Evolutionary conservation across 2,329 filamentous ascomycete species (phyloP), one percentile per base, ranked within the genome.

Genomic region (Lecanoromycetidae sp.): DNA sequence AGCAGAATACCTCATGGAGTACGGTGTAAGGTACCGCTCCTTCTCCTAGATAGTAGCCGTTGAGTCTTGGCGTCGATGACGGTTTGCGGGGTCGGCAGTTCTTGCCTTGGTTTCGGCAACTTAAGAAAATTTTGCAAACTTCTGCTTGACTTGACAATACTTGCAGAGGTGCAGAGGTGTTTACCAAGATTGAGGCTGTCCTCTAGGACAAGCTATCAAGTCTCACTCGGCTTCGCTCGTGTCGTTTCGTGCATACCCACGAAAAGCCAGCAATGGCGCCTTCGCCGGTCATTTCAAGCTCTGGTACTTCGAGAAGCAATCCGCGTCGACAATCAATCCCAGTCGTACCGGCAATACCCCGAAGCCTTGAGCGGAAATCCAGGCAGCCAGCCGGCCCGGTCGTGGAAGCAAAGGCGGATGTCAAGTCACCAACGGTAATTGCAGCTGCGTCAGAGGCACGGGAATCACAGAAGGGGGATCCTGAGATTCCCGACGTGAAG

Each of bases 301-400:
- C 36, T 15, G 26, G 22, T 19, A 29, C 30, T n/a, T 29, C 19
- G 22, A 34, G 32, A 27, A 27, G 22, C 19, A 40, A 44, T 15
- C 41, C 34, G 36, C 39, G 30, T 33, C 41, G 32, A 17, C 36
- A 38, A 27, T 46, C 33, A 8, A 26, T 32, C 5, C 45, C 41
- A 10, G 49, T 52, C 26, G 39, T 49, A n/a, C 50, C 50, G 26
- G 46, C 46, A 23, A 34, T 52, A 40, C 50, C 50, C 13, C 27
- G 50, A 23, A 52, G 40, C 32, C 43, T 45, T 39, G 50, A 52
- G 27, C 49, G 19, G 15, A 45, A 30, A 20, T n/a, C 27, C 5
- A 41, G 36, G 7, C 17, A 9, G 19, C 19, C 22, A n/a, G 7
- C n/a, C 27, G 20, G 20, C n/a, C n/a, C 17, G 4, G 32, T 17